Percentiles rank a stretch among this genome's conserved stretches.
phyloP scores from a whole-genome alignment of 148 eudicot species.

The Beta vulgaris region DNA sequence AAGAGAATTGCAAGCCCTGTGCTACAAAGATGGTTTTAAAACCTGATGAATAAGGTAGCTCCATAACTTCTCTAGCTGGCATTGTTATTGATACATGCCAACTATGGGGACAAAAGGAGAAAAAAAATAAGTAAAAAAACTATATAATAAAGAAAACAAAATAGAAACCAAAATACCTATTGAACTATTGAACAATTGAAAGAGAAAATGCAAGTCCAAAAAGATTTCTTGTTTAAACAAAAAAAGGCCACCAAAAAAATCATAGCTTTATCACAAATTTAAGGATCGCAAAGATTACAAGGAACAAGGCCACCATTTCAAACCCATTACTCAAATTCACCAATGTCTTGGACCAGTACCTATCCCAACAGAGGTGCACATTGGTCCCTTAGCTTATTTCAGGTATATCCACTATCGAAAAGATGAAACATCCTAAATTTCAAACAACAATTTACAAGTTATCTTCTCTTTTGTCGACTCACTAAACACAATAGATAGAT shows the following conservation, averaged over 20 bases:
- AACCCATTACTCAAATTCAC: too few species aligned
- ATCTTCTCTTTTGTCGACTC: neutral
- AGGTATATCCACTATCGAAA: too few species aligned
- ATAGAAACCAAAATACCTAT: neutral
- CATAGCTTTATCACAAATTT: neutral
- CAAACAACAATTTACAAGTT: neutral
- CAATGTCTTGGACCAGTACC: neutral
- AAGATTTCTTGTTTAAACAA: neutral
- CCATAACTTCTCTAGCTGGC: conserved; percentile 63
- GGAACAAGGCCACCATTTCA: neutral
- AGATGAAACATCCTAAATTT: too few species aligned
- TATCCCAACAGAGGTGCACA: neutral
- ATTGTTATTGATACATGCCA: conserved; percentile 70
- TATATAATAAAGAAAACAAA: neutral
- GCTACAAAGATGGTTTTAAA: neutral
- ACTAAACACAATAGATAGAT: neutral
- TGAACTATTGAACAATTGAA: neutral
- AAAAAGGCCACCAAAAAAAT: neutral
- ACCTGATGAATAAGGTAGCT: conserved; percentile 74
- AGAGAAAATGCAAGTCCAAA: neutral
- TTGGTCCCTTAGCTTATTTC: neutral
- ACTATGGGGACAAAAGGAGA: conserved; percentile 37
- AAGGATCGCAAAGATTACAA: neutral
- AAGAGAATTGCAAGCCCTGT: neutral
- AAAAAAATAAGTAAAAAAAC: neutral